These are phyloP conservation scores for Barnettozyma hawaiiensis DNA, from an alignment of 1,139 yeast species.

Conservation along the genomic window DNA sequence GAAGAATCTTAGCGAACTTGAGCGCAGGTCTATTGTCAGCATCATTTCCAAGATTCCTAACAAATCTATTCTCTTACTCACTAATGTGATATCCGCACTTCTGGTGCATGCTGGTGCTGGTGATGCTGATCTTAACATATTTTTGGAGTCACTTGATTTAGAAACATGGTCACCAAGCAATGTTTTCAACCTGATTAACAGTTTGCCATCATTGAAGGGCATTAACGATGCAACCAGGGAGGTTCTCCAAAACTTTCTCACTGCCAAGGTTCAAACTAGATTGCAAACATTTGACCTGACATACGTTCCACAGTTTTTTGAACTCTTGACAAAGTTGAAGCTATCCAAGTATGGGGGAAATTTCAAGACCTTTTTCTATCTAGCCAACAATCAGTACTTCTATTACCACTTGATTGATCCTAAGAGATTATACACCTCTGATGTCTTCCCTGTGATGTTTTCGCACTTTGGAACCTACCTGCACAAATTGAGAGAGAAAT, in stretches of 20 bases:
- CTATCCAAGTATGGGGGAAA: not conserved
- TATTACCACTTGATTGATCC: conserved; percentile 22
- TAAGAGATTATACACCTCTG: conserved; percentile 5
- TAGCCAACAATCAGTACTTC: conserved; percentile 14
- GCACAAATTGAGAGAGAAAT: not conserved
- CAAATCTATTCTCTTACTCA: not conserved
- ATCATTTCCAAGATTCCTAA: conserved; percentile 13
- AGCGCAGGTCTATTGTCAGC: conserved; percentile 13
- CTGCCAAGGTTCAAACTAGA: not conserved
- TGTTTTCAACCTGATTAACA: conserved; percentile 3
- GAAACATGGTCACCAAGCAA: not conserved
- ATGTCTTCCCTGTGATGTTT: conserved; percentile 6
- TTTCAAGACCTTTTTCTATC: not conserved
- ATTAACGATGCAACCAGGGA: not conserved
- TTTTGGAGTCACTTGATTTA: not conserved
- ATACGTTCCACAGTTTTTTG: conserved; percentile 7
- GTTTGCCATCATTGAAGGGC: conserved; percentile 3
- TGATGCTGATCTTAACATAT: not conserved
- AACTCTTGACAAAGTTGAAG: conserved; percentile 4
- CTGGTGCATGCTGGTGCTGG: not conserved
- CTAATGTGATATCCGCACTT: conserved; percentile 1
- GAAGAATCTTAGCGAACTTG: conserved; percentile 6
- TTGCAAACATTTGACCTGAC: conserved; percentile 1
- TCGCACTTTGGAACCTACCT: conserved; percentile 10
- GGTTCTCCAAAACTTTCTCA: not conserved